Conservation (phyloP, 2,329 filamentous ascomycete genomes). For the Colletotrichum acutatum region DNA sequence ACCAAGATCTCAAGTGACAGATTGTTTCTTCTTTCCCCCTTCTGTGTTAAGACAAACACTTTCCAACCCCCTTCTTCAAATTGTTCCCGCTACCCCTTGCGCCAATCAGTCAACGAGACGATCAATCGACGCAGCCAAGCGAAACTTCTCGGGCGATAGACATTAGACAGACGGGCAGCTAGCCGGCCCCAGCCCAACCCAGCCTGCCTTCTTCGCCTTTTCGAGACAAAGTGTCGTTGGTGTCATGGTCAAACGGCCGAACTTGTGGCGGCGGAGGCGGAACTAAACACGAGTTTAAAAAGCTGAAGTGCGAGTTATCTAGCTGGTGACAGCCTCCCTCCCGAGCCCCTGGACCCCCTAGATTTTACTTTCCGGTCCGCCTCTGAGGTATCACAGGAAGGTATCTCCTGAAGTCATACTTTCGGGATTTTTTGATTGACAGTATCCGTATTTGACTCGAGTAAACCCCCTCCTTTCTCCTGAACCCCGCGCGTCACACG, state of each 20-base stretch:
- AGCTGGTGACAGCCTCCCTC: neutral
- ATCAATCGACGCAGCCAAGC: neutral
- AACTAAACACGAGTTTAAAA: neutral
- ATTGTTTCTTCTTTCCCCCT: neutral
- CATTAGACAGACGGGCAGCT: no score
- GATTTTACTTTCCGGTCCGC: neutral
- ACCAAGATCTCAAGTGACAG: neutral
- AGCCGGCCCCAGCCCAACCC: no score
- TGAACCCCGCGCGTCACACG: neutral
- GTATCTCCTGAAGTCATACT: neutral
- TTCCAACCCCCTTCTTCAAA: neutral
- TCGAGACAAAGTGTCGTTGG: neutral
- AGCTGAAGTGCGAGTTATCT: neutral
- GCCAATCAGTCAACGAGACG: neutral
- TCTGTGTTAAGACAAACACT: neutral
- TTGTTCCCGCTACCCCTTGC: constrained; percentile 11
- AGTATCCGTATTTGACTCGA: neutral
- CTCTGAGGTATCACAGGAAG: neutral
- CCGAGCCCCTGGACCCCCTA: neutral
- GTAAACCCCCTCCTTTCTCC: neutral
- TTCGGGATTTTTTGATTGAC: neutral
- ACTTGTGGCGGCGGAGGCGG: neutral
- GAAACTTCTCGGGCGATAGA: no score
- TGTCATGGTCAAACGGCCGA: neutral
- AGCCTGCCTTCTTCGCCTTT: neutral